Percentiles rank a stretch among this genome's conserved stretches.
Conservation (phyloP, 2,329 filamentous ascomycete species). For the Sporothrix brasiliensis region DNA sequence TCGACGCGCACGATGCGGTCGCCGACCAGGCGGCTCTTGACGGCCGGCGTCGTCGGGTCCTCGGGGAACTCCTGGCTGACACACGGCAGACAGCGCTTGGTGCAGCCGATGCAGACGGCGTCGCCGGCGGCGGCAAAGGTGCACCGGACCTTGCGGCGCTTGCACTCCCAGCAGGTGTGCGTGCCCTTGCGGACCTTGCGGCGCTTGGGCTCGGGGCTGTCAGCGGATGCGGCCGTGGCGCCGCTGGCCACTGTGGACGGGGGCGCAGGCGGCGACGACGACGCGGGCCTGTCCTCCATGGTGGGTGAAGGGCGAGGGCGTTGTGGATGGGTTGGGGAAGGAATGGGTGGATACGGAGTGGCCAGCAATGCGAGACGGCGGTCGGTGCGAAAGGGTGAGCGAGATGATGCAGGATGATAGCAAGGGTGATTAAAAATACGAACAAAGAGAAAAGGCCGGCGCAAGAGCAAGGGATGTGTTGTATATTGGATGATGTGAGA, state of each 20-base stretch:
- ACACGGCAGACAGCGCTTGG: constrained; percentile 48
- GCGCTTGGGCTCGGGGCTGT: constrained; percentile 23
- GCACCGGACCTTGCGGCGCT: constrained; percentile 56
- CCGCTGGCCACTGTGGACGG: background rate
- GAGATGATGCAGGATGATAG: too few relatives aligned
- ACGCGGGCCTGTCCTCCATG: constrained; percentile 5
- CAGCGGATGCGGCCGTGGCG: background rate
- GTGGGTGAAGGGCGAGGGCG: background rate
- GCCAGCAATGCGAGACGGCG: background rate
- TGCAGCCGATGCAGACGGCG: constrained; percentile 51
- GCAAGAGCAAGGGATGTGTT: too few relatives aligned
- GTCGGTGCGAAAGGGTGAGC: background rate
- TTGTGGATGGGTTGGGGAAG: background rate
- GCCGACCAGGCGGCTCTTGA: constrained; percentile 33
- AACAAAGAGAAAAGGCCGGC: too few relatives aligned
- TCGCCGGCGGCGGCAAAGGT: constrained; percentile 45
- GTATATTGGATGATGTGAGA: too few relatives aligned
- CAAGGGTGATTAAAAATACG: too few relatives aligned
- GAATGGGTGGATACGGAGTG: background rate
- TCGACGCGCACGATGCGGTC: constrained; percentile 35
- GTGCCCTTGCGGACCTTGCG: constrained; percentile 43
- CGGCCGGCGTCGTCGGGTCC: constrained; percentile 33
- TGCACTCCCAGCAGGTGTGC: constrained; percentile 61
- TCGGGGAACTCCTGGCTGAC: constrained; percentile 53
- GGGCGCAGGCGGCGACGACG: background rate